Evolutionary conservation across 129 eudicot genomes (phyloP).

Genomic region (Chrysanthemum lavandulifolium): DNA sequence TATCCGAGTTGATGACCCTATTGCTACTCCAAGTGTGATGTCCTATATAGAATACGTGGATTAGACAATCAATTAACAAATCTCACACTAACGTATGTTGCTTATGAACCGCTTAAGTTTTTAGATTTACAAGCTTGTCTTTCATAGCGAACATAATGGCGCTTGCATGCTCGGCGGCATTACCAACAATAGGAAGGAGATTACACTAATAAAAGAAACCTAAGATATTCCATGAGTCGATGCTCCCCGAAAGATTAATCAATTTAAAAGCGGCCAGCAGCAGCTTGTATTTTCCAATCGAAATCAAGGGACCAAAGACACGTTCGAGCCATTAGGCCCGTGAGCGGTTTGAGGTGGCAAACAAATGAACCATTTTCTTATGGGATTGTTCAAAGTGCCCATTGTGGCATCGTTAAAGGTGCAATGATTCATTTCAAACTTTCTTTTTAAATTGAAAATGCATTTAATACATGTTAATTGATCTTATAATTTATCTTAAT

Average conservation of each 20-base stretch:
- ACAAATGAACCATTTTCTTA: conserved; percentile 1
- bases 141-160: conserved; percentile 97
- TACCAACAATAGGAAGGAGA: conserved; percentile 93
- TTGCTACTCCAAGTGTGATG: conserved; percentile 95
- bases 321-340: no score
- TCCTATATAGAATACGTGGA: conserved; percentile 48
- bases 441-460: no score
- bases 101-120: not conserved
- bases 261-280: no score
- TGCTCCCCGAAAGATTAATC: conserved; percentile 70
- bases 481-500: no score
- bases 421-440: no score
- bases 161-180: conserved; percentile 97
- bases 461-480: no score
- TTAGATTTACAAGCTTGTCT: conserved; percentile 77
- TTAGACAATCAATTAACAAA: not conserved
- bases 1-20: conserved; percentile 95
- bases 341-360: no score
- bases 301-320: no score
- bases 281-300: no score
- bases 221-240: conserved; percentile 92
- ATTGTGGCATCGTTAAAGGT: no score
- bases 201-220: conserved; percentile 86
- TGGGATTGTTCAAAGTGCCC: no score
- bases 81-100: not conserved